Conservation (phyloP, 1,139 yeast genomes). For the Yamadazyma membranifaciens region DNA sequence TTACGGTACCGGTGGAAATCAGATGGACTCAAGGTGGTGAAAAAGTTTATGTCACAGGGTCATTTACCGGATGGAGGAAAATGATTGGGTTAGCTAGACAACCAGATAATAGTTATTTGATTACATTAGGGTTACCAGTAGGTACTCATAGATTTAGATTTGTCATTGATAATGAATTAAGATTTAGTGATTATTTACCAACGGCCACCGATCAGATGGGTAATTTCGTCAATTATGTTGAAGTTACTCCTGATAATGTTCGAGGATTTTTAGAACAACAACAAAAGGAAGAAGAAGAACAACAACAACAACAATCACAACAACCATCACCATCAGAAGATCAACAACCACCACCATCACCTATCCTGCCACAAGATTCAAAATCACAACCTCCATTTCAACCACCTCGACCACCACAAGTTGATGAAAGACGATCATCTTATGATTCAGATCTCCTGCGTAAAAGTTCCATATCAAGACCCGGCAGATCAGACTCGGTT, state of each 20-base stretch:
- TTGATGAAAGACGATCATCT: slow-evolving; percentile 7
- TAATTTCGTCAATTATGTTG: slow-evolving; percentile 48
- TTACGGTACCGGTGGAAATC: slow-evolving; percentile 71
- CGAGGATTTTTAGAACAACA: slow-evolving; percentile 26
- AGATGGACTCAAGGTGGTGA: slow-evolving; percentile 95
- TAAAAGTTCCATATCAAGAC: slow-evolving; percentile 28
- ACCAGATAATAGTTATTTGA: slow-evolving; percentile 36
- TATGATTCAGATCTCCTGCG: slow-evolving; percentile 16
- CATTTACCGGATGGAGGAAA: slow-evolving; percentile 51
- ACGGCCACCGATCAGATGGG: slow-evolving; percentile 55
- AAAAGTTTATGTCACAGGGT: slow-evolving; percentile 62
- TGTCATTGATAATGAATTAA: slow-evolving; percentile 47
- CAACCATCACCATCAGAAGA: slow-evolving; percentile 3
- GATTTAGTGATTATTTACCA: slow-evolving; percentile 47
- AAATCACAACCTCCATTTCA: slow-evolving; percentile 5
- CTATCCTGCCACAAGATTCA: not conserved
- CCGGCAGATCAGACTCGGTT: slow-evolving; percentile 45
- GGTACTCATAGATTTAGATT: slow-evolving; percentile 50
- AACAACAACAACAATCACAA: not conserved
- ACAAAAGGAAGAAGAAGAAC: slow-evolving; percentile 15
- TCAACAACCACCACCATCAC: slow-evolving; percentile 12
- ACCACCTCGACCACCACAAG: slow-evolving; percentile 11
- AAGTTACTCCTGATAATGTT: slow-evolving; percentile 45
- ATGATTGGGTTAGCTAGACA: slow-evolving; percentile 54
- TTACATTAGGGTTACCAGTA: slow-evolving; percentile 45